These are phyloP conservation scores for Polychaeton citri DNA, from an alignment of 2,329 filamentous ascomycete species.

Conservation along the genomic window DNA sequence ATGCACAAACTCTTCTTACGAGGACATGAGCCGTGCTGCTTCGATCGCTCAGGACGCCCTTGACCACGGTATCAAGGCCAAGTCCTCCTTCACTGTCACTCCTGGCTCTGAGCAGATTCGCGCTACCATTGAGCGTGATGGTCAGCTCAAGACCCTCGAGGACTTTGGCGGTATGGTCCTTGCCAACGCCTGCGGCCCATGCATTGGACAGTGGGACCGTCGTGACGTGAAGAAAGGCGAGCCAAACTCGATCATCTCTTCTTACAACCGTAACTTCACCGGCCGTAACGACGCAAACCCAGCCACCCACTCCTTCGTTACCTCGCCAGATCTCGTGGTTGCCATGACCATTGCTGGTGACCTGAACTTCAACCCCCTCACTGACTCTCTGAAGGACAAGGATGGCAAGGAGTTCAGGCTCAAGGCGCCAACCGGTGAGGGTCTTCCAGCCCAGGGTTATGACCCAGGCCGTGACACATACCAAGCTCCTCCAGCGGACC, in stretches of 20 bases:
- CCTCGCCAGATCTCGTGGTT: slow-evolving; percentile 79
- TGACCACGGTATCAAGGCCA: slow-evolving; percentile 84
- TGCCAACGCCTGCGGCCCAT: slow-evolving; percentile 72
- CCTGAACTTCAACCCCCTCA: slow-evolving; percentile 89
- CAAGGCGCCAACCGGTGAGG: slow-evolving; percentile 62
- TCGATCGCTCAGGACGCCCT: slow-evolving; percentile 86
- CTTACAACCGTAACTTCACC: slow-evolving; percentile 99
- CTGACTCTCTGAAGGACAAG: slow-evolving; percentile 83
- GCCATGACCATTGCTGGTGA: slow-evolving; percentile 73
- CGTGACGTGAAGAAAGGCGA: slow-evolving; percentile 88
- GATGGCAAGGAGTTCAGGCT: slow-evolving; percentile 94
- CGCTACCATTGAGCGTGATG: slow-evolving; percentile 61
- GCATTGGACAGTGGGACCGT: slow-evolving; percentile 68
- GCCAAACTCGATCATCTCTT: slow-evolving; percentile 93
- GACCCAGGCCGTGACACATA: slow-evolving; percentile 89
- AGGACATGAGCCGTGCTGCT: slow-evolving; percentile 88
- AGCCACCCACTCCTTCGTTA: slow-evolving; percentile 84
- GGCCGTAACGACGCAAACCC: slow-evolving; percentile 95
- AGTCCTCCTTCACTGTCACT: slow-evolving; percentile 85
- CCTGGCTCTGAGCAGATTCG: slow-evolving; percentile 96
- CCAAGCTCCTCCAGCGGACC: slow-evolving; percentile 81
- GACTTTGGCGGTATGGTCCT: slow-evolving; percentile 91
- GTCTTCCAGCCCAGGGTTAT: slow-evolving; percentile 70
- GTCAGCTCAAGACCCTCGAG: slow-evolving; percentile 70
- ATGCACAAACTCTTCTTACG: slow-evolving; percentile 85